Evolutionary conservation across 495 filamentous ascomycete genomes (phyloP).

Genomic region (Parathielavia hyrcaniae): DNA sequence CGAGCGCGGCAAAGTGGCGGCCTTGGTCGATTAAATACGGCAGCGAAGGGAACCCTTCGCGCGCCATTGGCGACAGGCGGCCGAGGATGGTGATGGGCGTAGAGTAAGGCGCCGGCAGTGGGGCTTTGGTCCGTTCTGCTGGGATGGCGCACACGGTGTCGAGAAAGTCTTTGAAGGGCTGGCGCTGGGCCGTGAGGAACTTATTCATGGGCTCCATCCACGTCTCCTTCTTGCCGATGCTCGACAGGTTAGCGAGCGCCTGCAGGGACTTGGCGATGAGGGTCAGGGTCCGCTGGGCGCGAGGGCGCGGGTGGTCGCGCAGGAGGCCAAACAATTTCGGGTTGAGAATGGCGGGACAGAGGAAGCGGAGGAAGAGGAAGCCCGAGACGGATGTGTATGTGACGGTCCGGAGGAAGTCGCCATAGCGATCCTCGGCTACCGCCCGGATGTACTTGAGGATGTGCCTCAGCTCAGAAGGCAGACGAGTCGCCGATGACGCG

Average conservation of each 20-base stretch:
- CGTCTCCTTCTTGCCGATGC: conserved; percentile 87
- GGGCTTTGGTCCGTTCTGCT: conserved; percentile 54
- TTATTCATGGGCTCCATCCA: conserved; percentile 99
- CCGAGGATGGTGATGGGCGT: conserved; percentile 88
- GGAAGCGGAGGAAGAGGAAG: conserved; percentile 92
- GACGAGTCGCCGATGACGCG: conserved; percentile 58
- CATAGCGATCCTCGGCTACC: conserved; percentile 93
- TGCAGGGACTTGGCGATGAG: conserved; percentile 95
- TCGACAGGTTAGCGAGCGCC: conserved; percentile 86
- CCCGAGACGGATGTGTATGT: conserved; percentile 94
- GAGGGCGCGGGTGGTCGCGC: conserved; percentile 74
- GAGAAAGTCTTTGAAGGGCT: conserved; percentile 79
- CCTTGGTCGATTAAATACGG: conserved; percentile 92
- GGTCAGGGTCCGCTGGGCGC: conserved; percentile 84
- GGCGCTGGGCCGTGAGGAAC: conserved; percentile 56
- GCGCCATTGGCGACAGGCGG: conserved; percentile 70
- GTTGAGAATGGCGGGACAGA: conserved; percentile 92
- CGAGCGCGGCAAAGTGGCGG: conserved; percentile 79
- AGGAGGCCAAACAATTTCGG: conserved; percentile 93
- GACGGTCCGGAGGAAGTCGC: conserved; percentile 89
- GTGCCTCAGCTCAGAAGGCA: conserved; percentile 77
- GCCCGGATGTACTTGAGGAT: conserved; percentile 90
- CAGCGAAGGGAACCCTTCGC: conserved; percentile 90
- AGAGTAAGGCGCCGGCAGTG: conserved; percentile 79
- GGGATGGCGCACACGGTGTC: conserved; percentile 81